Conservation (phyloP, 495 filamentous ascomycete species). For the Articulospora tetracladia region DNA sequence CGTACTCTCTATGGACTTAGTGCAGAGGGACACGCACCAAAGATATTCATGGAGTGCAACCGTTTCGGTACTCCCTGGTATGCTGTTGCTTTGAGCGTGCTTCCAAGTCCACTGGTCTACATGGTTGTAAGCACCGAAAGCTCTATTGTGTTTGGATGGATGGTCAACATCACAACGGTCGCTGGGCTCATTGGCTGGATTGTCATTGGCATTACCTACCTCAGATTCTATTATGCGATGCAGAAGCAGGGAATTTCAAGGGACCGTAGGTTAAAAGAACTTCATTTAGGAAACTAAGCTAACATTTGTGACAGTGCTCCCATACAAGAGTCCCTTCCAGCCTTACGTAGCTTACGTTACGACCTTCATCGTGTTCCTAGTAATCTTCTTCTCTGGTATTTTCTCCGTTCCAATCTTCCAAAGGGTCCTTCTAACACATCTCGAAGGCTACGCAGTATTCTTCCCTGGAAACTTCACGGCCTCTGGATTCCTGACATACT, state of each 20-base stretch:
- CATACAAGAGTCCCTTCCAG: conserved; percentile 46
- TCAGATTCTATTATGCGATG: conserved; percentile 44
- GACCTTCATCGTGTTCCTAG: conserved; percentile 1
- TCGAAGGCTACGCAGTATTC: conserved; percentile 9
- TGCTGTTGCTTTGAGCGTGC: conserved; percentile 43
- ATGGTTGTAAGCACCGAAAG: conserved; percentile 48
- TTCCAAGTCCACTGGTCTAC: conserved; percentile 49
- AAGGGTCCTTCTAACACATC: not conserved
- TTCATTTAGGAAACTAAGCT: not conserved
- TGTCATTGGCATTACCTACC: conserved; percentile 4
- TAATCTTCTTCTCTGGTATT: not conserved
- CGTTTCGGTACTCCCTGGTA: conserved; percentile 56
- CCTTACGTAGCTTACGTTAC: conserved; percentile 46
- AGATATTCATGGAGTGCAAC: conserved; percentile 50
- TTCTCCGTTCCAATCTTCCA: not conserved
- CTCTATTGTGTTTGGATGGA: conserved; percentile 56
- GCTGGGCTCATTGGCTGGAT: conserved; percentile 54
- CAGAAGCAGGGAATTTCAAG: conserved; percentile 47
- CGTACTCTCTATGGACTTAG: conserved; percentile 62
- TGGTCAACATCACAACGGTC: conserved; percentile 52
- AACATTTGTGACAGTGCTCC: not conserved
- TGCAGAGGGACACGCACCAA: conserved; percentile 54
- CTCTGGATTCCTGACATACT: conserved; percentile 4
- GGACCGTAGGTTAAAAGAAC: not conserved
- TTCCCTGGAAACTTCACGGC: conserved; percentile 10